Percentiles rank a stretch among this genome's conserved stretches.
Evolutionary conservation across 2,329 filamentous ascomycete species (phyloP).

Genomic region (Aureobasidium subglaciale): DNA sequence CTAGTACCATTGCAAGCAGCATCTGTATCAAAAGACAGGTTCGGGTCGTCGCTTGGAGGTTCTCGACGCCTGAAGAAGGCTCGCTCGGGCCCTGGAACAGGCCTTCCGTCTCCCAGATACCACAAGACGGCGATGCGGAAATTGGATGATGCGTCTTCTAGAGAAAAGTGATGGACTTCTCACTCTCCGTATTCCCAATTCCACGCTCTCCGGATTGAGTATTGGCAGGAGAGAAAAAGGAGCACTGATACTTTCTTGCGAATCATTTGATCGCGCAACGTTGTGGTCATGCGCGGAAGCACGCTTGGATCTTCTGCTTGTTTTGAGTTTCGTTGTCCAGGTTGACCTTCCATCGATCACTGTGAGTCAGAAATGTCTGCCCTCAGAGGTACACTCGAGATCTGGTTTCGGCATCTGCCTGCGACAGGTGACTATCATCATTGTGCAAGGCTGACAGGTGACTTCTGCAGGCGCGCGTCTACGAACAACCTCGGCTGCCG

Average conservation of each 20-base stretch:
- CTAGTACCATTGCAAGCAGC: background rate
- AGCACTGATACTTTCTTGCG: constrained; percentile 6
- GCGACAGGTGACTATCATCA: background rate
- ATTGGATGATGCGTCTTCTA: constrained; percentile 1
- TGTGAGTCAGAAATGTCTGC: constrained; percentile 1
- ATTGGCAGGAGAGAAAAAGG: background rate
- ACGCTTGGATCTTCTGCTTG: constrained; percentile 1
- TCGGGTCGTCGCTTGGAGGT: background rate
- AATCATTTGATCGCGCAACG: constrained; percentile 5
- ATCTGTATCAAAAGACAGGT: background rate
- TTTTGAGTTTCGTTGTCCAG: constrained; percentile 1
- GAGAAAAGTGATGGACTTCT: background rate
- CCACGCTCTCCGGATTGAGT: background rate
- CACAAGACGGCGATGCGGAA: constrained; percentile 3
- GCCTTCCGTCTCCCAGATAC: background rate
- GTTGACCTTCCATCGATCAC: background rate
- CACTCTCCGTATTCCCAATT: background rate
- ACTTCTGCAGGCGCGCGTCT: constrained; percentile 3
- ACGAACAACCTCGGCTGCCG: background rate
- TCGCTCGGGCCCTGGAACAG: constrained; percentile 4
- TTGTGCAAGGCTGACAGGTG: constrained; percentile 2
- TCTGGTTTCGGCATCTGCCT: background rate
- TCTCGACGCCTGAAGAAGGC: background rate
- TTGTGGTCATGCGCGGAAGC: background rate
- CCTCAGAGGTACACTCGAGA: background rate